Percentiles rank a stretch among this genome's conserved stretches.
Conservation (phyloP, 192 early-diverging fungal species). For the Backusella tarrabulga region DNA sequence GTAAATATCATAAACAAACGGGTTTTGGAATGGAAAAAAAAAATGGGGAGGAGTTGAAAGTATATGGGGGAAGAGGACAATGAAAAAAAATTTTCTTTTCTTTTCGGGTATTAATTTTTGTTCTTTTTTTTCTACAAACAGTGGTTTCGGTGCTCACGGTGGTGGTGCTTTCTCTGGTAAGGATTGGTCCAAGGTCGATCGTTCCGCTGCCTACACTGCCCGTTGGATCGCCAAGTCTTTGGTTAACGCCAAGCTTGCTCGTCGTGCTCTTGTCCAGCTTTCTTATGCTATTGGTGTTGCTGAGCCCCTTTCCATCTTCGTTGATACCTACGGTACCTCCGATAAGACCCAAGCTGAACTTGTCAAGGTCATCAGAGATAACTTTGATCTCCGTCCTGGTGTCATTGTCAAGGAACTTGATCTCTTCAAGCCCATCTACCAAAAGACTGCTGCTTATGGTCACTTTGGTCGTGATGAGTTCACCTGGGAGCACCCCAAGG, state of each 20-base stretch:
- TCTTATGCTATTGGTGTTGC: conserved; percentile 98
- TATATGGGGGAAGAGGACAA: not conserved
- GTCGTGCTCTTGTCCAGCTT: conserved; percentile 90
- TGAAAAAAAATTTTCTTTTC: not conserved
- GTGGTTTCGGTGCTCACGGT: conserved; percentile 45
- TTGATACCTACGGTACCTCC: conserved; percentile 97
- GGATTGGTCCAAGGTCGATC: conserved; percentile 99
- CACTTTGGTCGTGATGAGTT: conserved; percentile 92
- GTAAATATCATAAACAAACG: conserved; percentile 4
- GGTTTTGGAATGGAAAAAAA: not conserved
- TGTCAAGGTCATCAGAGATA: conserved; percentile 91
- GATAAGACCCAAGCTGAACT: conserved; percentile 88
- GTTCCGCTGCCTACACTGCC: conserved; percentile 95
- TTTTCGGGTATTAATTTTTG: too few relatives aligned
- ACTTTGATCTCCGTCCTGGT: conserved; percentile 99
- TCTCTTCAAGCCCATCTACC: conserved; percentile 97
- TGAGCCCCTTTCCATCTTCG: conserved; percentile 94
- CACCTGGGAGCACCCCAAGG: conserved; percentile 91
- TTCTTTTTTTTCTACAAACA: not conserved
- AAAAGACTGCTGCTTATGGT: conserved; percentile 94
- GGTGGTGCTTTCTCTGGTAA: conserved; percentile 99
- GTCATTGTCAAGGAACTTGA: conserved; percentile 97
- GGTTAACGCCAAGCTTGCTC: conserved; percentile 88
- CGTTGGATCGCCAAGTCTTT: conserved; percentile 99
- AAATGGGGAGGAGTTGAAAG: not conserved